These are phyloP conservation scores for Candida gigantensis DNA, from an alignment of 1,139 yeast genomes.

Conservation along the genomic window DNA sequence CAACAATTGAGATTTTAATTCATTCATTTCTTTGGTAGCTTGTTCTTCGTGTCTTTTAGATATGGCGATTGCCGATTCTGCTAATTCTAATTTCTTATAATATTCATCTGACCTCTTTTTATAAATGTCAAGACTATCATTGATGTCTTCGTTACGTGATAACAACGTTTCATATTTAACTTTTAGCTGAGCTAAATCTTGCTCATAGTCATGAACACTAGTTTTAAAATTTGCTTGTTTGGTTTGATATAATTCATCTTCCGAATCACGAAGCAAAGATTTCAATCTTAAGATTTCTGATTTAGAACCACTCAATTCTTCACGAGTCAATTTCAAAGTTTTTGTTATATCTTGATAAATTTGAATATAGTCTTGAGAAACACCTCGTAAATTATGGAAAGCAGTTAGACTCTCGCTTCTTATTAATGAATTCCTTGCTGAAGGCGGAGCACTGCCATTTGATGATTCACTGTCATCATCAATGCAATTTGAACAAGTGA, in stretches of 20 bases:
- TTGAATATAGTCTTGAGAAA: slow-evolving; percentile 47
- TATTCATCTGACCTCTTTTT: slow-evolving; percentile 77
- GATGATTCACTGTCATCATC: slow-evolving; percentile 7
- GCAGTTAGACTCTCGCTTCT: slow-evolving; percentile 42
- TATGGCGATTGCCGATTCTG: slow-evolving; percentile 70
- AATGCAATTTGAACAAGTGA: slow-evolving; percentile 10
- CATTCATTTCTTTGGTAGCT: slow-evolving; percentile 57
- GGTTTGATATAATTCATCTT: slow-evolving; percentile 46
- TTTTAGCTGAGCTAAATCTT: slow-evolving; percentile 42
- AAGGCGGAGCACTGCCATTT: slow-evolving; percentile 12
- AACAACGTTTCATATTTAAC: slow-evolving; percentile 55
- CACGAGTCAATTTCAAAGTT: slow-evolving; percentile 50
- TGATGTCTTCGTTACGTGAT: slow-evolving; percentile 53
- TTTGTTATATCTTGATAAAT: slow-evolving; percentile 59
- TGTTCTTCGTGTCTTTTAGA: slow-evolving; percentile 63
- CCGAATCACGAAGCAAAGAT: slow-evolving; percentile 48
- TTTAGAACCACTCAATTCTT: slow-evolving; percentile 51
- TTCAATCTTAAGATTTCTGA: slow-evolving; percentile 55
- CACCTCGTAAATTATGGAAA: slow-evolving; percentile 12
- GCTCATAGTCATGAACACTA: slow-evolving; percentile 43
- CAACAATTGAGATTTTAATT: slow-evolving; percentile 52
- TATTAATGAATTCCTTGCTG: slow-evolving; percentile 17
- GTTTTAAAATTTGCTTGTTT: slow-evolving; percentile 37
- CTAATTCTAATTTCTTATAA: slow-evolving; percentile 70
- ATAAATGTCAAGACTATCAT: slow-evolving; percentile 59